phyloP scores from a whole-genome alignment of 768 basidiomycete species.

The Trametes maxima region DNA sequence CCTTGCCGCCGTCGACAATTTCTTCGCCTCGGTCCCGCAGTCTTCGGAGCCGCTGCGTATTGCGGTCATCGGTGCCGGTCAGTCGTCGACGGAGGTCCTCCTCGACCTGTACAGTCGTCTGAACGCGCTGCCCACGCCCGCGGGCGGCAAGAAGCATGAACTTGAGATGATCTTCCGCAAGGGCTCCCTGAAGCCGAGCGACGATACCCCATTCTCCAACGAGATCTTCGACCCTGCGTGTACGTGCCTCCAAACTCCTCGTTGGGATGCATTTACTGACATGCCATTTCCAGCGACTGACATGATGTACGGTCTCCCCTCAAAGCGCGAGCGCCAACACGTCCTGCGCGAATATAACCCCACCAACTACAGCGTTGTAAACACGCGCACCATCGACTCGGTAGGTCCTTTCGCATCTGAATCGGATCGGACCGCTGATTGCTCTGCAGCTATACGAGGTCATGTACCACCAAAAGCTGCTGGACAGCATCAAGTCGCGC shows the following conservation, averaged over 20 bases:
- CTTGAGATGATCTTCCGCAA: constrained; percentile 55
- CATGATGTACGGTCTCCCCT: constrained; percentile 41
- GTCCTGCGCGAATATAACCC: constrained; percentile 47
- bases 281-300: constrained; percentile 39
- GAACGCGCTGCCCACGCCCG: constrained; percentile 33
- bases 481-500: constrained; percentile 44
- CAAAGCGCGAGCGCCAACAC: constrained; percentile 38
- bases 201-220: constrained; percentile 56
- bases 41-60: constrained; percentile 38
- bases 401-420: constrained; percentile 30
- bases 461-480: constrained; percentile 53
- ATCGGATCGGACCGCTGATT: neutral
- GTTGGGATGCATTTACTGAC: neutral
- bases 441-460: constrained; percentile 47
- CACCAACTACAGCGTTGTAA: constrained; percentile 59
- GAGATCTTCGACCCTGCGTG: constrained; percentile 55
- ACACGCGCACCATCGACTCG: constrained; percentile 46
- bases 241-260: constrained; percentile 28
- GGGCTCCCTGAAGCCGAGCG: constrained; percentile 52
- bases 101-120: constrained; percentile 47
- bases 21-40: constrained; percentile 36
- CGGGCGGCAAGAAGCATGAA: constrained; percentile 35
- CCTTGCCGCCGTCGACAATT: constrained; percentile 38
- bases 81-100: constrained; percentile 50
- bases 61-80: constrained; percentile 51